Evolutionary conservation across 257 asterid species (phyloP).

Genomic region (Coffea canephora): DNA sequence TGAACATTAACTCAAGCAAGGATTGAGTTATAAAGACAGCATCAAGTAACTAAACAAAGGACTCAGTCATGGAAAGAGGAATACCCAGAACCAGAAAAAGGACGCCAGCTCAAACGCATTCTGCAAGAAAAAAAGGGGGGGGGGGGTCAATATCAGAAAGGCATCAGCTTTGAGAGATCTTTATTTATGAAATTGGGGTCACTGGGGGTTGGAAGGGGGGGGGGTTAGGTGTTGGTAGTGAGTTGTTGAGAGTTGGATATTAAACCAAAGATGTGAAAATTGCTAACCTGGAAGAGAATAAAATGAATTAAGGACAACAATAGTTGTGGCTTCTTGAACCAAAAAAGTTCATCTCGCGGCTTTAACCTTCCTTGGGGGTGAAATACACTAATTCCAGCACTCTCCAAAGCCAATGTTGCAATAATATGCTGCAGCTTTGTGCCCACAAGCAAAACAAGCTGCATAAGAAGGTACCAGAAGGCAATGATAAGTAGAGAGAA

Average conservation of each 20-base stretch:
- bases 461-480: conserved; percentile 24
- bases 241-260: not conserved
- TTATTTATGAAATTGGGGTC: not conserved
- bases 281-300: conserved; percentile 88
- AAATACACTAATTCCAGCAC: conserved; percentile 68
- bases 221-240: not conserved
- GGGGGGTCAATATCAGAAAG: not conserved
- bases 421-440: conserved; percentile 91
- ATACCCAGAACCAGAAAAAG: conserved; percentile 99
- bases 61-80: conserved; percentile 19
- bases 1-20: not conserved
- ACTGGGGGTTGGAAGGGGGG: no score
- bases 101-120: conserved; percentile 86
- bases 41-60: not conserved
- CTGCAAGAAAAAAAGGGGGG: conserved; percentile 29
- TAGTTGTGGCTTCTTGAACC: conserved; percentile 92
- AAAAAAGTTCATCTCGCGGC: conserved; percentile 89
- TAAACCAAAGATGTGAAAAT: not conserved
- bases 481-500: not conserved
- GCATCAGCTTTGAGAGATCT: not conserved
- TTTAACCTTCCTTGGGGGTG: conserved; percentile 58
- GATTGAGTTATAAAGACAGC: not conserved
- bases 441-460: conserved; percentile 93
- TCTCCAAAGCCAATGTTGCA: conserved; percentile 94
- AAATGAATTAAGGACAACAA: conserved; percentile 80